Conservation (phyloP, 176 grass and related monocot genomes). For the Luzula sylvatica region DNA sequence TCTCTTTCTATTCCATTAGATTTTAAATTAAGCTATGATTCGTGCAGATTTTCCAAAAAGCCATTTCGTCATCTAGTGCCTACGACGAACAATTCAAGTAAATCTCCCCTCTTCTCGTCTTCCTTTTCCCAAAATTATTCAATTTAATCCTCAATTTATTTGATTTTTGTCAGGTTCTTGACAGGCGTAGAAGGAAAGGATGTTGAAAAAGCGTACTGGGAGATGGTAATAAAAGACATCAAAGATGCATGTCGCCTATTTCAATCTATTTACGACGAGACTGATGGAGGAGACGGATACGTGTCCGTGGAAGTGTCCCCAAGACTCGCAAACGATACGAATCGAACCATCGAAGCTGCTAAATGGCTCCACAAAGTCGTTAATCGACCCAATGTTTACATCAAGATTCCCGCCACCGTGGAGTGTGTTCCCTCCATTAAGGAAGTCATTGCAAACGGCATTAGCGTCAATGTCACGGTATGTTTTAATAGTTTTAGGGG, state of each 20-base stretch:
- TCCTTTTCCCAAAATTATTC: background rate
- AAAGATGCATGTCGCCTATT: conserved; percentile 94
- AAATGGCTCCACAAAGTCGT: conserved; percentile 92
- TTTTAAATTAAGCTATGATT: too few relatives aligned
- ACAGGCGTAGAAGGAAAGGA: conserved; percentile 69
- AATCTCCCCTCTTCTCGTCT: too few relatives aligned
- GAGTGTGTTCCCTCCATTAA: conserved; percentile 86
- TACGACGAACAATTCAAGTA: conserved; percentile 96
- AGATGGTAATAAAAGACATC: conserved; percentile 97
- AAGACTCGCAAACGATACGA: conserved; percentile 82
- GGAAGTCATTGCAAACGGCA: conserved; percentile 83
- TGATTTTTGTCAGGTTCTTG: conserved; percentile 47
- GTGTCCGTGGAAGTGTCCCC: conserved; percentile 97
- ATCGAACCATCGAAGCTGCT: conserved; percentile 80
- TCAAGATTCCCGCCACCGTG: conserved; percentile 94
- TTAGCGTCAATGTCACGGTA: conserved; percentile 98
- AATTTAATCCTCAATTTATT: too few relatives aligned
- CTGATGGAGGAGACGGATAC: conserved; percentile 82
- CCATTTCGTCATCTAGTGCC: conserved; percentile 84
- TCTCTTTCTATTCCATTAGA: too few relatives aligned
- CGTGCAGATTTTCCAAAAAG: conserved; percentile 92
- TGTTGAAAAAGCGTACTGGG: conserved; percentile 73
- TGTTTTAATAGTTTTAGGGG: too few relatives aligned
- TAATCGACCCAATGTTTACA: conserved; percentile 82
- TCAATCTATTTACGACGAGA: conserved; percentile 76